Base-by-base conservation (phyloP, 2,329 filamentous ascomycete species). In the Esteya vermicola region DNA sequence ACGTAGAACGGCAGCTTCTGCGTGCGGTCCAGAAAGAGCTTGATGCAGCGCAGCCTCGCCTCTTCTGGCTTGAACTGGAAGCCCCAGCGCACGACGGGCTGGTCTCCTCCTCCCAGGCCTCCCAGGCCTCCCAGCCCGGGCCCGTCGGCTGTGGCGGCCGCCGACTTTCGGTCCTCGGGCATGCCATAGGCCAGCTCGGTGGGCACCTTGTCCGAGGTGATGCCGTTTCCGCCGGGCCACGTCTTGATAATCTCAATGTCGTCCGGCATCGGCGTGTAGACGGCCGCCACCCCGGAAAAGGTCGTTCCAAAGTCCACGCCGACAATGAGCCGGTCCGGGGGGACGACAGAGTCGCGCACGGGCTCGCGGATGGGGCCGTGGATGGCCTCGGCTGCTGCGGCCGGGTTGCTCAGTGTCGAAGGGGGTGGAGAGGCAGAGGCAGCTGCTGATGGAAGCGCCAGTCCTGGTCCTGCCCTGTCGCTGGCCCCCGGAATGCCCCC, bases 221-320 rank as follows among this genome's bases (percentile, higher is more conserved):
- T 85, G 51, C 81, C 81, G 53, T 88, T 86, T 22, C 81, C 81
- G 21, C 83, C 83, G 0, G 83, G 82, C 83, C 83, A 89, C 13
- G 74, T 80, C 62, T 85, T 86, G 63, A 88, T 85, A 51, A 86
- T 84, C 54, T 86, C 81, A 43, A 88, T 67, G 55, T 86, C 82
- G 55, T 88, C 81, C 12, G 82, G 81, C 2, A 76, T 83, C 4
- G 75, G 79, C 13, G 78, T 81, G 51, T 85, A 84, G 4, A 83
- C 78, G 23, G 78, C 76, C 7, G 81, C 80, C 43, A 84, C 79
- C 40, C 81, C 81, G 33, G 78, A 84, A 54, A 84, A 88, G 2
- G 82, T 88, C n/a, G 83, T 88, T 13, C 83, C 83, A 61, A 88
- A 88, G 55, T 88, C 83, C 8, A 88, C 75, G 8, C 81, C 83